Conservation (phyloP, 2,329 filamentous ascomycete genomes). For the Sporothrix sp. region DNA sequence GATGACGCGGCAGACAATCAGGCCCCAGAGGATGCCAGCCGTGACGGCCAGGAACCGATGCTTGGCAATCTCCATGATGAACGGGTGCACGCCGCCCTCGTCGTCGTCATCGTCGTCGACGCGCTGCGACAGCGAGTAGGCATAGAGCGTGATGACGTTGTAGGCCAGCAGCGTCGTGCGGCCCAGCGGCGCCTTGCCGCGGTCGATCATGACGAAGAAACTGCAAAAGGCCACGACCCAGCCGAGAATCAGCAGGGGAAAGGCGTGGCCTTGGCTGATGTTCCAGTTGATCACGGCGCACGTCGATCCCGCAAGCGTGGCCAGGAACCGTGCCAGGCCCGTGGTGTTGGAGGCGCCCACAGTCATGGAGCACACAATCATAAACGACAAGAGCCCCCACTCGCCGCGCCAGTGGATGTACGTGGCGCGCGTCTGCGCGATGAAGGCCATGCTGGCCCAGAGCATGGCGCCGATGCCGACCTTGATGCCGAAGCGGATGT, state of each 20-base stretch:
- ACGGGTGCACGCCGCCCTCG: conserved; percentile 72
- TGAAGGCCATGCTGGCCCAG: conserved; percentile 82
- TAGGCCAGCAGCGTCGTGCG: conserved; percentile 93
- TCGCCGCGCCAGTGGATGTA: conserved; percentile 89
- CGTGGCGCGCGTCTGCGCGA: conserved; percentile 63
- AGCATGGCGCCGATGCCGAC: conserved; percentile 83
- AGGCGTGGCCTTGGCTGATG: conserved; percentile 61
- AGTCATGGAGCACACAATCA: conserved; percentile 97
- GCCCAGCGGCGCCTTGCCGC: conserved; percentile 78
- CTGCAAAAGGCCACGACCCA: conserved; percentile 73
- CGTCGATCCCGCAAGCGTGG: conserved; percentile 70
- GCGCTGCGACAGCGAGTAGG: conserved; percentile 74
- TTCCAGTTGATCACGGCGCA: conserved; percentile 73
- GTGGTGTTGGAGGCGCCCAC: conserved; percentile 94
- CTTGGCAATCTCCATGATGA: conserved; percentile 78
- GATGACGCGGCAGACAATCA: conserved; percentile 78
- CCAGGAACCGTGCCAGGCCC: conserved; percentile 73
- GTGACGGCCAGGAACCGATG: conserved; percentile 84
- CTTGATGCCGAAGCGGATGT: conserved; percentile 74
- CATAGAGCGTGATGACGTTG: conserved; percentile 89
- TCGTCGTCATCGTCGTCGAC: conserved; percentile 79
- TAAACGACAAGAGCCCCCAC: conserved; percentile 93
- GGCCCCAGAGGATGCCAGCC: conserved; percentile 80
- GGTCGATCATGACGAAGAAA: conserved; percentile 81
- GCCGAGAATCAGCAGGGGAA: conserved; percentile 68